A percentile compares a stretch with the other conserved stretches of the same genome.
Conservation (phyloP, 75 land plant genomes). For the Azolla pinnata region DNA sequence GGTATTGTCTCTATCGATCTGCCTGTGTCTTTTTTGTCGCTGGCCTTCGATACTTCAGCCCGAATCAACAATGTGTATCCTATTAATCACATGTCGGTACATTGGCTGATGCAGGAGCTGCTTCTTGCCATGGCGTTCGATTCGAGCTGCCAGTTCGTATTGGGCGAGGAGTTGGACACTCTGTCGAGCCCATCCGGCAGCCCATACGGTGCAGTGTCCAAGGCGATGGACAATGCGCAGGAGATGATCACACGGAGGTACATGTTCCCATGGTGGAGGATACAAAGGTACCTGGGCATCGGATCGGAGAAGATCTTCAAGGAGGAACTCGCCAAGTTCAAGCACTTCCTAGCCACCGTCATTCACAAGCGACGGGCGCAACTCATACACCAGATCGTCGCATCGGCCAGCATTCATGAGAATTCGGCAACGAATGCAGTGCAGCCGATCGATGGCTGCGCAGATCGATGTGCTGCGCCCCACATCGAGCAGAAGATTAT, state of each 20-base stretch:
- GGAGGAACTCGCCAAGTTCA: background rate
- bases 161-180: constrained; percentile 18
- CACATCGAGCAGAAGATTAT: too few relatives aligned
- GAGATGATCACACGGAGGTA: constrained; percentile 13
- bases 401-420: too few relatives aligned
- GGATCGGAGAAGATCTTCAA: constrained; percentile 8
- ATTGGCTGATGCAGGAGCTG: constrained; percentile 15
- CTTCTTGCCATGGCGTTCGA: constrained; percentile 20
- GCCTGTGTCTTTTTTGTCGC: background rate
- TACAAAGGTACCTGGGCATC: constrained; percentile 7
- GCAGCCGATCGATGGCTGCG: too few relatives aligned
- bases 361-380: too few relatives aligned
- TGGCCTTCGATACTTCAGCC: background rate
- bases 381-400: too few relatives aligned
- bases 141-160: constrained; percentile 22
- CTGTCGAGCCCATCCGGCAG: constrained; percentile 2
- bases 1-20: constrained; percentile 5
- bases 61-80: background rate
- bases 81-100: background rate
- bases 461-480: too few relatives aligned
- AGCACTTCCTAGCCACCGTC: background rate
- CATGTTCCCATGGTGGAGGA: constrained; percentile 20
- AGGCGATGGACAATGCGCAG: constrained; percentile 22
- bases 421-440: too few relatives aligned
- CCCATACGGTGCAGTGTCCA: constrained; percentile 14